A percentile compares a stretch with the other conserved stretches of the same genome.
phyloP scores from a whole-genome alignment of 495 filamentous ascomycete genomes.

The Tetracladium setigerum region DNA sequence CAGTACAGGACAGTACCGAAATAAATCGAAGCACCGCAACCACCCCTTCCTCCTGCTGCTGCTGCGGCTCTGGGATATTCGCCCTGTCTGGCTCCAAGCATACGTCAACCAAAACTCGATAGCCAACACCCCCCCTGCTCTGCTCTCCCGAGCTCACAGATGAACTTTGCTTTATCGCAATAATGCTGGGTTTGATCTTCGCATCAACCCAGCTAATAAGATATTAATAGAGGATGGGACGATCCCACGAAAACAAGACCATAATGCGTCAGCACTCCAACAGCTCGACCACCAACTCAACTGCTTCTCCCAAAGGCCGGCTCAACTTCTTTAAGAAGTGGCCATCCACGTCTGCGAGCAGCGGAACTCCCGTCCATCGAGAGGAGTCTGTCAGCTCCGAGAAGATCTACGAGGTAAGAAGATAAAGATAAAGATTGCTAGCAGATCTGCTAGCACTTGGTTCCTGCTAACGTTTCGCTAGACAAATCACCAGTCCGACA shows the following conservation, averaged over 20 bases:
- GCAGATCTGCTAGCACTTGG: too few species aligned
- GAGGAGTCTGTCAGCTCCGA: slow-evolving; percentile 3
- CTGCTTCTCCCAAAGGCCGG: slow-evolving; percentile 4
- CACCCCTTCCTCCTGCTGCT: too few species aligned
- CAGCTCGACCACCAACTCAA: slow-evolving; percentile 10
- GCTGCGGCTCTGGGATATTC: too few species aligned
- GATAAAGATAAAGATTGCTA: not conserved
- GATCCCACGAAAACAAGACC: not conserved
- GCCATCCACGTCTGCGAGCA: not conserved
- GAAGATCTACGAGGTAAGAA: slow-evolving; percentile 14
- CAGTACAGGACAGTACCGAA: too few species aligned
- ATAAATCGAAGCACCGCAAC: too few species aligned
- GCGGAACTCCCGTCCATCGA: not conserved
- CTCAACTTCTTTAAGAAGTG: slow-evolving; percentile 16
- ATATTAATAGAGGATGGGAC: slow-evolving; percentile 1
- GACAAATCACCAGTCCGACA: slow-evolving; percentile 4
- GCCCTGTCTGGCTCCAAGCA: too few species aligned
- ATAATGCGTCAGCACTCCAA: slow-evolving; percentile 17
- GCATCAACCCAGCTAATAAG: not conserved
- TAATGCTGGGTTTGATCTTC: slow-evolving; percentile 3
- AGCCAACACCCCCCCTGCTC: too few species aligned
- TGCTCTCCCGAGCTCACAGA: not conserved
- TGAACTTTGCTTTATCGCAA: not conserved
- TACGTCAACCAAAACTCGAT: too few species aligned
- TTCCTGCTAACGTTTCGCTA: not conserved